Base-by-base conservation (phyloP, 768 basidiomycete species). In the Phlebiopsis gigantea region DNA sequence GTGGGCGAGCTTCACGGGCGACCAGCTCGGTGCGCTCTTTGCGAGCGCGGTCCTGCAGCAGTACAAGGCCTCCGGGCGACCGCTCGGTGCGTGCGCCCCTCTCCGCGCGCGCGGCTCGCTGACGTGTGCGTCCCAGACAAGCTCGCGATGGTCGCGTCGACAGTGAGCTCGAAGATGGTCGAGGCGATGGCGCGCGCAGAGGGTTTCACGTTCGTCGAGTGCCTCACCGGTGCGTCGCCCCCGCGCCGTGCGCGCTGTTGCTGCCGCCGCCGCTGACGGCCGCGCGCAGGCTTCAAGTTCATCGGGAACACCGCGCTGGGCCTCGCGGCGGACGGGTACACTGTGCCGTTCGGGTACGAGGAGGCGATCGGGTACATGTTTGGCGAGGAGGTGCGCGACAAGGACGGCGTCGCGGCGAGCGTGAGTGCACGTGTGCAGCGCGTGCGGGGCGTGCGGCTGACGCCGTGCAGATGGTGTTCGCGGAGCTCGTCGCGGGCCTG, bases 341-440 rank as follows among this genome's bases (percentile, higher is more conserved):
- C 85, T 42, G 71, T 72, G 9, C 82, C 80, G 0, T 93, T 94
- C 64, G 90, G 86, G 9, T 95, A 95, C 64, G 93, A 95, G 66
- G 93, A 95, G 71, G 93, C 93, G 1, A 93, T 95, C 54, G 93
- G 93, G 2, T 95, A 82, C 66, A 93, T 93, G 90, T 84, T 92
- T 68, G 89, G 90, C 25, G 74, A 80, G 14, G 74, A 83, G 25
- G 81, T 94, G 61, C 77, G 88, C 31, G 93, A 95, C 68, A 95
- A 95, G 67, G 93, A 95, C 66, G 93, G 93, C 2, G 82, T 95
- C 51, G 80, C 88, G 49, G 90, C 91, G 5, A 83, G 85, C 22
- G 92, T 92, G 62, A 63, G 70, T 64, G 1, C 7, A 26, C 17
- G 12, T 42, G n/a, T 29, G 14, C 44, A 1, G 45, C 44, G 43